Evolutionary conservation across 2,329 filamentous ascomycete species (phyloP), one percentile per base, ranked within the genome.

Genomic region (Mariannaea elegans): DNA sequence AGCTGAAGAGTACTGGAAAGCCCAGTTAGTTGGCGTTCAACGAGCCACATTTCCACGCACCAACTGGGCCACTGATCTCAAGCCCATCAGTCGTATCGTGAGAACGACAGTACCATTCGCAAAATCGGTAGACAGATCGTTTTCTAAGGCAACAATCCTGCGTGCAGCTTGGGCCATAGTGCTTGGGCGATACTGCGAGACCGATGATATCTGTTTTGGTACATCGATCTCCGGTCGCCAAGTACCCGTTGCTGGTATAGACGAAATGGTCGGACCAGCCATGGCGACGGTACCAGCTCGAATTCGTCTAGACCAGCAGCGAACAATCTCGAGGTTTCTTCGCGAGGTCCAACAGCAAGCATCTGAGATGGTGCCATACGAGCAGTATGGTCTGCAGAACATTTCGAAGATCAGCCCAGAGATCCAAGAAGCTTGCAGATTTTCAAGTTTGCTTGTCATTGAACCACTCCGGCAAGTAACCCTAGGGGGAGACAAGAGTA

Each of bases 171-270:
- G n/a, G n/a, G n/a, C n/a, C n/a, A n/a, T n/a, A n/a, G n/a, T n/a
- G n/a, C n/a, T n/a, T 73, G 79, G 16, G 73, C 75, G 7, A 87
- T 87, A 62, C 68, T 78, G 2, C 21, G 82, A 61, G 1, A 60
- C 59, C 0, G 31, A 74, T 2, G 78, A 81, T 50, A 71, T 81
- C 10, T 68, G 78, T 5, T 81, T 81, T 50, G 80, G 80, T 1
- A 73, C 76, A 51, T 80, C 78, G 0, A 65, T 81, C 1, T 78
- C 78, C 3, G 80, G 80, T 7, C 73, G 80, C 21, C 65, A 65
- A 2, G 63, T 59, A 2, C 50, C 67, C 1, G 50, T 74, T 0
- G 19, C 44, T 2, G 68, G 59, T 12, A 60, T 68, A 14, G 66
- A 73, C 8, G n/a, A 24, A 1, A 62, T 71, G n/a, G 34, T 36